These are phyloP conservation scores for Coemansia sp. DNA, from an alignment of 192 early-diverging fungal genomes.

Conservation along the genomic window DNA sequence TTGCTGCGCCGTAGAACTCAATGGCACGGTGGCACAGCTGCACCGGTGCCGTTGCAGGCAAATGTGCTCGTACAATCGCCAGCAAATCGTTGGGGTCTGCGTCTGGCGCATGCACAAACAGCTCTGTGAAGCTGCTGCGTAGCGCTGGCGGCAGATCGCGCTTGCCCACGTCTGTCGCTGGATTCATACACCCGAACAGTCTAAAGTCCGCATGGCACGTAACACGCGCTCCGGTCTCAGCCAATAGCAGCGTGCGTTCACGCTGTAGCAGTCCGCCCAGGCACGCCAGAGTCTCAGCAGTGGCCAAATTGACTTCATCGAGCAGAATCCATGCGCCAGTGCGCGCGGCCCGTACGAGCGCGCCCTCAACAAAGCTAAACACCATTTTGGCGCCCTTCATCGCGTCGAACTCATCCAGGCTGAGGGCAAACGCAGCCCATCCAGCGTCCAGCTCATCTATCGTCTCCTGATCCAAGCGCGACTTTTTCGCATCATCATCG, in stretches of 20 bases:
- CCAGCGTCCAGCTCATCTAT: conserved; percentile 53
- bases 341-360: conserved; percentile 83
- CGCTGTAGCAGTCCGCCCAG: conserved; percentile 86
- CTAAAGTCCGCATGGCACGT: conserved; percentile 89
- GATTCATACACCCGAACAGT: conserved; percentile 99
- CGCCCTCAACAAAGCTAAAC: conserved; percentile 94
- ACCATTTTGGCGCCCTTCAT: conserved; percentile 64
- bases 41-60: conserved; percentile 54
- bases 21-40: conserved; percentile 61
- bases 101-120: conserved; percentile 93
- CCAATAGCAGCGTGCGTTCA: conserved; percentile 79
- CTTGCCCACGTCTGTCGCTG: conserved; percentile 97
- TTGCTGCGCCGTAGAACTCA: conserved; percentile 78
- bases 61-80: conserved; percentile 76
- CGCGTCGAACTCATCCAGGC: conserved; percentile 66
- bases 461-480: conserved; percentile 33
- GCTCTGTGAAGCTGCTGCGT: conserved; percentile 90
- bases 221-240: conserved; percentile 91
- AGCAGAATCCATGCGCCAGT: conserved; percentile 95
- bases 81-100: conserved; percentile 74
- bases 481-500: conserved; percentile 8
- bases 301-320: conserved; percentile 97
- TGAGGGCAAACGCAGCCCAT: conserved; percentile 74
- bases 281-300: conserved; percentile 92
- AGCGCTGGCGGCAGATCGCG: conserved; percentile 90